phyloP scores from a whole-genome alignment of 1,139 yeast species.

The Pichia sp. region DNA sequence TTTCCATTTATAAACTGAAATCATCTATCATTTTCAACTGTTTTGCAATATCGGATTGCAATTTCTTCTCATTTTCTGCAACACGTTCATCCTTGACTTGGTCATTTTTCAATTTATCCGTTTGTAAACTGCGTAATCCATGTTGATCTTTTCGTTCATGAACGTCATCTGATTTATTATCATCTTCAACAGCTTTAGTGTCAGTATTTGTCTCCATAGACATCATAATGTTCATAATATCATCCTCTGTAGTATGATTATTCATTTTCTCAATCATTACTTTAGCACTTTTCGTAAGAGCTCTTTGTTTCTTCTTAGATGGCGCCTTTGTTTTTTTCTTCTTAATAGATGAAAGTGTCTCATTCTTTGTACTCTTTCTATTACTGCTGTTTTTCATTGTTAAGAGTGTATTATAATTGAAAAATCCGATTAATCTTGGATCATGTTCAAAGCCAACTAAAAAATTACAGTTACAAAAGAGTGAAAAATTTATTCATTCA shows the following conservation, averaged over 20 bases:
- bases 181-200: constrained; percentile 14
- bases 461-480: no score
- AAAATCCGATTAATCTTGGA: no score
- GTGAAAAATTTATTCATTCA: no score
- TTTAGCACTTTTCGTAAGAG: constrained; percentile 12
- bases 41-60: constrained; percentile 45
- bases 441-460: no score
- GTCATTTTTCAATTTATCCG: constrained; percentile 24
- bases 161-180: constrained; percentile 18
- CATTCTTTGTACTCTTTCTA: neutral
- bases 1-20: constrained; percentile 7
- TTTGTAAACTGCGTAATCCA: constrained; percentile 27
- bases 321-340: constrained; percentile 3
- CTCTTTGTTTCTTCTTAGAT: constrained; percentile 16
- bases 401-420: no score
- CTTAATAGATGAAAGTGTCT: neutral
- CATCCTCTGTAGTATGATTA: constrained; percentile 31
- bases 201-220: constrained; percentile 15
- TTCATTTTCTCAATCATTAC: constrained; percentile 41
- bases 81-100: constrained; percentile 39
- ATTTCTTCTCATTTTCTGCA: constrained; percentile 38
- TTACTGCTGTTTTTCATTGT: neutral
- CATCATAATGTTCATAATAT: constrained; percentile 31
- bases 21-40: constrained; percentile 50
- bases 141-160: constrained; percentile 12